A percentile compares a stretch with the other conserved stretches of the same genome.
These are phyloP conservation scores for Dictyophora rubrovolvata DNA, from an alignment of 768 basidiomycete genomes.

Conservation along the genomic window DNA sequence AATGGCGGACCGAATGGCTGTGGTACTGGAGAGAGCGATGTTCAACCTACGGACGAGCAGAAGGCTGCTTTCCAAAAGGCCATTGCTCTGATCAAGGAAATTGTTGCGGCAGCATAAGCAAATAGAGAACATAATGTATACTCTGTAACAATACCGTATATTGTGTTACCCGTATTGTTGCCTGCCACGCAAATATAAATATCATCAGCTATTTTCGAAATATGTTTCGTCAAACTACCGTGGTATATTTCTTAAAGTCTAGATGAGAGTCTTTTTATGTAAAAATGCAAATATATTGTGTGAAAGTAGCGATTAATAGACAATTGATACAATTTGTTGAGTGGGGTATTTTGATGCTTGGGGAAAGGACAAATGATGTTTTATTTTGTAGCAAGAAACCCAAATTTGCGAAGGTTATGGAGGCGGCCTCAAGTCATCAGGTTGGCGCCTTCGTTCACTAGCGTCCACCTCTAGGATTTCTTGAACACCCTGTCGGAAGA, in stretches of 20 bases:
- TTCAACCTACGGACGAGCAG: constrained; percentile 46
- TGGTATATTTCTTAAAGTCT: neutral
- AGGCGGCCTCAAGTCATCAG: neutral
- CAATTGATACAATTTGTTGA: neutral
- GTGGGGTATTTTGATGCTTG: neutral
- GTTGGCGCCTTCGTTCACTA: neutral
- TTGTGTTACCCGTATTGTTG: neutral
- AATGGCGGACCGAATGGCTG: constrained; percentile 57
- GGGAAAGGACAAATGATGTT: too few species aligned
- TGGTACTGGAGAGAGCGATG: constrained; percentile 37
- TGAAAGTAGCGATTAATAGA: neutral
- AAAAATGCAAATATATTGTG: neutral
- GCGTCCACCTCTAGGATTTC: constrained; percentile 69
- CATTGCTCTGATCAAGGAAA: constrained; percentile 50
- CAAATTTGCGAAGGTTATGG: neutral
- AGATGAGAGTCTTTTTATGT: neutral
- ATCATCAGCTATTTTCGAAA: too few species aligned
- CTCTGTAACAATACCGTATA: neutral
- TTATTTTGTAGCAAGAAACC: neutral
- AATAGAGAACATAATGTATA: neutral
- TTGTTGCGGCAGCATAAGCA: constrained; percentile 26
- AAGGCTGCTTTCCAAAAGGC: constrained; percentile 61
- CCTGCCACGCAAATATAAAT: too few species aligned
- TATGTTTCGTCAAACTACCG: too few species aligned
- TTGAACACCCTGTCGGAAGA: constrained; percentile 72